Percentiles rank a stretch among this genome's conserved stretches.
These are phyloP conservation scores for Musa schizocarpa DNA, from an alignment of 176 grass and related monocot species.

Conservation along the genomic window DNA sequence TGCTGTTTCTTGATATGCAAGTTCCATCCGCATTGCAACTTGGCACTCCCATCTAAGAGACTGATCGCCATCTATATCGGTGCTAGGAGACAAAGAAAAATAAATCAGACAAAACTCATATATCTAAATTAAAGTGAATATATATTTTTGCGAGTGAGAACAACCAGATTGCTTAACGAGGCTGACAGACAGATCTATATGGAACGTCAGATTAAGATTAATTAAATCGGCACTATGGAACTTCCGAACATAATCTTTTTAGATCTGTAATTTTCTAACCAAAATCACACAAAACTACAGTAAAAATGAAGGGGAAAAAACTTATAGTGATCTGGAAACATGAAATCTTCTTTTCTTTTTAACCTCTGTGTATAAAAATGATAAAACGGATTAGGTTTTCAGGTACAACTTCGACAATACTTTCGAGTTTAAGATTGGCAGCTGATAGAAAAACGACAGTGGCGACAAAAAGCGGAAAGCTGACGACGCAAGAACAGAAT, in stretches of 20 bases:
- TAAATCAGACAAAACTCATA: too few relatives aligned
- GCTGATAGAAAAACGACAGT: neutral
- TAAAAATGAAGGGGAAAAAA: too few relatives aligned
- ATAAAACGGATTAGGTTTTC: neutral
- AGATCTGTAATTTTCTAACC: neutral
- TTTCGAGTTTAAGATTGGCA: neutral
- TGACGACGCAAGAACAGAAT: neutral
- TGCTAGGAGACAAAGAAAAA: neutral
- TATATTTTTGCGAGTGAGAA: too few relatives aligned
- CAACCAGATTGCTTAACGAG: too few relatives aligned
- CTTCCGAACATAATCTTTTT: neutral
- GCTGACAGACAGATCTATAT: too few relatives aligned
- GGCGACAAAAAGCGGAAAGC: neutral
- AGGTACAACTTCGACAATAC: neutral
- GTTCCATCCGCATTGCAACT: constrained; percentile 28
- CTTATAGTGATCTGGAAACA: too few relatives aligned
- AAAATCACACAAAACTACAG: too few relatives aligned
- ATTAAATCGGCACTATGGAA: neutral
- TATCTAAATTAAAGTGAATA: too few relatives aligned
- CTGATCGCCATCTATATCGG: constrained; percentile 35
- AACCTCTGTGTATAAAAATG: too few relatives aligned
- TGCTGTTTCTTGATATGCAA: constrained; percentile 37
- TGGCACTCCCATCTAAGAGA: constrained; percentile 39
- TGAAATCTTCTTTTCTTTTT: too few relatives aligned
- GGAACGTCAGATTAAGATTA: neutral